Conservation (phyloP, 116 monocot species). For the Posidonia oceanica region DNA sequence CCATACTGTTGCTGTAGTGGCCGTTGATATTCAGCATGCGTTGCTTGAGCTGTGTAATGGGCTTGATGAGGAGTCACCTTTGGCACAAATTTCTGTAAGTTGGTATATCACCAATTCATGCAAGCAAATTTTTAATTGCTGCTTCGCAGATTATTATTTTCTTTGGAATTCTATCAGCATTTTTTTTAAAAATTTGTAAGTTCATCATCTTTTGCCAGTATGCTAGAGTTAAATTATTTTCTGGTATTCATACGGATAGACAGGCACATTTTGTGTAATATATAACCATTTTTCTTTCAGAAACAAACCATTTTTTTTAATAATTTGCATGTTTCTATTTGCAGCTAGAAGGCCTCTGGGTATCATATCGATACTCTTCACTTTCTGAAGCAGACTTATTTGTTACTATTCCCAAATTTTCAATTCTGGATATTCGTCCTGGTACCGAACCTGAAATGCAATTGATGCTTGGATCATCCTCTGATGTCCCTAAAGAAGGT, state of each 20-base stretch:
- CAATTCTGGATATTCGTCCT: conserved; percentile 76
- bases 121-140: not conserved
- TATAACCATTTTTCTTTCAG: not conserved
- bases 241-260: too few species aligned
- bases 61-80: conserved; percentile 60
- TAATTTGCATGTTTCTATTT: not conserved
- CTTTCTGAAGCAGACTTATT: conserved; percentile 73
- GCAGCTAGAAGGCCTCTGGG: conserved; percentile 93
- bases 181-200: not conserved
- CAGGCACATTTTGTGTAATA: too few species aligned
- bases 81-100: conserved; percentile 85
- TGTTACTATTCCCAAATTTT: conserved; percentile 82
- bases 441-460: conserved; percentile 92
- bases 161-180: not conserved
- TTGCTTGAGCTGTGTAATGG: conserved; percentile 74
- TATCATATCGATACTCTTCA: conserved; percentile 79
- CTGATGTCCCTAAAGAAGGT: conserved; percentile 37
- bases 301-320: not conserved
- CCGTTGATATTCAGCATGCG: conserved; percentile 66
- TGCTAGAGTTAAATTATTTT: too few species aligned
- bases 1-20: conserved; percentile 45
- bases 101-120: not conserved
- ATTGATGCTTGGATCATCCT: conserved; percentile 77
- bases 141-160: not conserved
- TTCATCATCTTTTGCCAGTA: not conserved